Evolutionary conservation across 2,329 filamentous ascomycete species (phyloP), one percentile per base, ranked within the genome.

Genomic region (Onygenales sp.): DNA sequence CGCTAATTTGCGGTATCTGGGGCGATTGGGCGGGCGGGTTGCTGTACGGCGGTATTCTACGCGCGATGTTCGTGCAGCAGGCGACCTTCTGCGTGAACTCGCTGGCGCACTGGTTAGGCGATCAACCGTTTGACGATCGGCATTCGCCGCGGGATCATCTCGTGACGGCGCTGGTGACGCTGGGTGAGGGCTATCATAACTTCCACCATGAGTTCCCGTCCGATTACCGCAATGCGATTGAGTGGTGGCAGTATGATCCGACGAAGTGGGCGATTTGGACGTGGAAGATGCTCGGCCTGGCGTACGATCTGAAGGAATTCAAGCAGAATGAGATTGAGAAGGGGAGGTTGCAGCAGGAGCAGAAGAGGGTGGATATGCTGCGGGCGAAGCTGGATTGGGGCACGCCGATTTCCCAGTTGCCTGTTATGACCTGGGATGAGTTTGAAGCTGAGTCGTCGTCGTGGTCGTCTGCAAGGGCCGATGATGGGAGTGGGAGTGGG

Each of bases 171-270:
- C 74, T 93, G n/a, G 85, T 89, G 61, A 93, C 88, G 40, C 84
- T 94, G 17, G 88, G 88, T 48, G 88, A 90, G 73, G 88, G 88
- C 31, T 93, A 93, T 76, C 88, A 93, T 80, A 93, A 93, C 79
- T 93, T 93, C 79, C 88, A 94, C 74, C 88, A 94, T 79, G 88
- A 93, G 71, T 94, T 93, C 74, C 88, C 88, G 52, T 91, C 87
- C 13, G 88, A 93, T 71, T 94, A 93, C 81, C 87, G 88, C 67
- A 93, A 93, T 69, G 88, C 87, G 57, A 92, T 93, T 61, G 79
- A 88, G 71, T 93, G 88, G 87, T 86, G 83, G 75, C 88, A 93
- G 74, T 93, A 93, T 65, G 88, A 93, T 69, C 88, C 88, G 46
- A 94, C 88, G 69, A 93, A 93, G 77, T 92, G 88, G 87, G 79